Evolutionary conservation across 305 asterid species (phyloP), one percentile per base, ranked within the genome.

Genomic region (Solanum hybrid): DNA sequence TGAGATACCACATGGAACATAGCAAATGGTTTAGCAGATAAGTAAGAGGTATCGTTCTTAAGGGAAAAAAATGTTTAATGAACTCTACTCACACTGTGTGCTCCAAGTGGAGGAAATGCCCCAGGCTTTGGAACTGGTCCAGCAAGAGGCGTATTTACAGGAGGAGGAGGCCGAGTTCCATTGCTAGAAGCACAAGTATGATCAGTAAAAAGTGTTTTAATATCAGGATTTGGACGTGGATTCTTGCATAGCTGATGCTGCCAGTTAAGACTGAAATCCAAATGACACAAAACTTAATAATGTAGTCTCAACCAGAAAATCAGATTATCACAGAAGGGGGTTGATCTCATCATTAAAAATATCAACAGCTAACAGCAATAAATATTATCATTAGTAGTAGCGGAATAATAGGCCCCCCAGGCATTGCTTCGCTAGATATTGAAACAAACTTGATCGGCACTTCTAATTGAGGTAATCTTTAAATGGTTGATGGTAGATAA

Each of bases 231-330:
- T n/a, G 98, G 94, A 20, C 96, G 95, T 13, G 99, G 99, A 89
- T 94, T 96, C 95, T 97, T 97, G 96, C 99, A 97, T 82, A 97
- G 97, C 92, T 97, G 99, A 92, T 97, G 99, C 93, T 97, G 99
- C 98, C 99, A 97, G 90, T 97, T 97, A 79, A 97, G 96, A 93
- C 99, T 97, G 98, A 92, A 90, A 88, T 88, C 72, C 90, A 87
- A 87, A 89, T 72, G 16, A 86, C 86, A 89, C 7, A 87, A 86
- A 90, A 91, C 69, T 92, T 82, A 29, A 90, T 40, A 84, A 81
- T 79, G 90, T 79, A 76, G 77, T 85, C 88, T 85, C 36, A 85
- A 32, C 88, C 32, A 85, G 46, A 85, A 85, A 56, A 56, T 85
- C 14, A 85, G n/a, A 85, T 60, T 2, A 85, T 32, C 88, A 56